phyloP scores from a whole-genome alignment of 1,284 basidiomycete species.

The Ceratobasidium sp. region DNA sequence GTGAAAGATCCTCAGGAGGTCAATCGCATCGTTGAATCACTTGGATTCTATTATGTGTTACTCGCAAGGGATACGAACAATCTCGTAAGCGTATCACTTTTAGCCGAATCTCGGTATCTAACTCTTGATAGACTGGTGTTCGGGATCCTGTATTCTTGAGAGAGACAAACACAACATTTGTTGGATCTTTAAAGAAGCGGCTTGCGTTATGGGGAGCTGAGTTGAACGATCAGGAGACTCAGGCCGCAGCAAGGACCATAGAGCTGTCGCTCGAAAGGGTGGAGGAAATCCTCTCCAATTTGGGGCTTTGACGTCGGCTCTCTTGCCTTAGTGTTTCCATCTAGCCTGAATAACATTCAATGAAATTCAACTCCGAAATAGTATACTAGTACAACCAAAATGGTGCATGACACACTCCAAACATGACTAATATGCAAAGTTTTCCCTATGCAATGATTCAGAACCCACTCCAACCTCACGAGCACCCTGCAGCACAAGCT shows the following conservation, averaged over 20 bases:
- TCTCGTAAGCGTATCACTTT: background rate
- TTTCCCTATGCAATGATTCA: constrained; percentile 57
- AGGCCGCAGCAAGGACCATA: background rate
- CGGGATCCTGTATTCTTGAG: background rate
- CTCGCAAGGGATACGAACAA: constrained; percentile 21
- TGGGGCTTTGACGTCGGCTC: background rate
- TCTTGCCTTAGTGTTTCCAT: too few relatives aligned
- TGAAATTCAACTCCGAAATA: too few relatives aligned
- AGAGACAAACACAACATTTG: background rate
- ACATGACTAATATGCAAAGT: constrained; percentile 59
- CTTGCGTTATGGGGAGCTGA: background rate
- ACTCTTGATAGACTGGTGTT: constrained; percentile 12
- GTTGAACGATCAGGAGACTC: background rate
- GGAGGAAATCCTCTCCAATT: background rate
- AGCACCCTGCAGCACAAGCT: constrained; percentile 56
- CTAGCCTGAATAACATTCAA: too few relatives aligned
- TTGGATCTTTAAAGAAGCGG: background rate
- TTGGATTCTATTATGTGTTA: constrained; percentile 29
- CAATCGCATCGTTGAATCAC: constrained; percentile 27
- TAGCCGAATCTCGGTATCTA: background rate
- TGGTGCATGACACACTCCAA: too few relatives aligned
- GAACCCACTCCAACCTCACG: constrained; percentile 55
- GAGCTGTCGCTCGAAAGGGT: constrained; percentile 11
- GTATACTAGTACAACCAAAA: too few relatives aligned
- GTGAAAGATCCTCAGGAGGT: constrained; percentile 24